These are phyloP conservation scores for Ceratobasidium sp. DNA, from an alignment of 1,284 basidiomycete species.

Conservation along the genomic window DNA sequence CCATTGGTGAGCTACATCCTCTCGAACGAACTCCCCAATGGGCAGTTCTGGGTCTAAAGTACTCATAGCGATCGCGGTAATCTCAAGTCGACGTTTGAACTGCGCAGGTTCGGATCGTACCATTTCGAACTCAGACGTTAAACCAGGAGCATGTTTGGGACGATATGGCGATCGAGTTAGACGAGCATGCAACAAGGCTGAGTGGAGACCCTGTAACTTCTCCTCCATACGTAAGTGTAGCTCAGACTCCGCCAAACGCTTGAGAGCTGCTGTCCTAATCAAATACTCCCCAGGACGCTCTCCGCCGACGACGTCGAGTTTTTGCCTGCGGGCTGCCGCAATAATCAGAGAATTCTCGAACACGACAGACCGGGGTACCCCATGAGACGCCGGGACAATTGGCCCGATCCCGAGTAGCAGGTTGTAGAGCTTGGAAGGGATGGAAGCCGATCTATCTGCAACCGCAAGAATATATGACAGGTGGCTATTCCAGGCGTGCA, in stretches of 20 bases:
- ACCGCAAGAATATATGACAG: too few species aligned
- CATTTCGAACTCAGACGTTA: too few species aligned
- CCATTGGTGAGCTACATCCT: not conserved
- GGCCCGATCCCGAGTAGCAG: not conserved
- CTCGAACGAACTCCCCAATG: not conserved
- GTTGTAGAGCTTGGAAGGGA: not conserved
- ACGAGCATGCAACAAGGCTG: not conserved
- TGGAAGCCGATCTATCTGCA: too few species aligned
- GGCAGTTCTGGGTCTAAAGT: not conserved
- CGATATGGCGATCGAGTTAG: not conserved
- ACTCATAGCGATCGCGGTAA: not conserved
- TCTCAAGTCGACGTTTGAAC: not conserved
- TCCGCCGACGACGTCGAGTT: not conserved
- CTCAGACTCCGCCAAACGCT: not conserved
- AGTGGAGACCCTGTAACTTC: not conserved
- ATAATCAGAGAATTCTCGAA: not conserved
- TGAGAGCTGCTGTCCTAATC: not conserved
- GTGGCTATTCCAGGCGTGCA: too few species aligned
- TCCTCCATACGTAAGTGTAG: not conserved
- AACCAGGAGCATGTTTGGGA: not conserved
- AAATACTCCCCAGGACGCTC: not conserved
- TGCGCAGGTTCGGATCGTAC: too few species aligned
- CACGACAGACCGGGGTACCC: not conserved
- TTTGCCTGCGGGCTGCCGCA: not conserved
- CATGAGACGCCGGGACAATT: not conserved